A percentile compares a stretch with the other conserved stretches of the same genome.
phyloP scores from a whole-genome alignment of 768 basidiomycete genomes.

The Cantharellus anzutake region DNA sequence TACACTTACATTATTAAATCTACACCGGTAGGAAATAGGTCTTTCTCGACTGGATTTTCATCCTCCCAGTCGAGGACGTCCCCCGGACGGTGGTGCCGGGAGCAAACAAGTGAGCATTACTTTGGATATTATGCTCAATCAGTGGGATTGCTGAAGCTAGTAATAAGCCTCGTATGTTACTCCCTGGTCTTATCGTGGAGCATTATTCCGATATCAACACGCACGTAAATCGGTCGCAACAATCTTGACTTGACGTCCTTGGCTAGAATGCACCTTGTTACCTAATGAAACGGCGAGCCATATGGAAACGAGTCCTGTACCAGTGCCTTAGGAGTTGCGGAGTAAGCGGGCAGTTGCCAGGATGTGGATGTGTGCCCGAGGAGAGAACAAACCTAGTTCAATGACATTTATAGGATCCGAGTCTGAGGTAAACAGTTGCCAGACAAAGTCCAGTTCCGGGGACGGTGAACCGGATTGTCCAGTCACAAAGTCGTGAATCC shows the following conservation, averaged over 20 bases:
- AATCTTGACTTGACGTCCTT: constrained; percentile 12
- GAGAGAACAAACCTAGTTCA: constrained; percentile 45
- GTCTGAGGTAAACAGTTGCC: too few species aligned
- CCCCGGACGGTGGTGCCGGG: not conserved
- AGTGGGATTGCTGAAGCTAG: constrained; percentile 67
- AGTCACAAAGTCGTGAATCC: constrained; percentile 28
- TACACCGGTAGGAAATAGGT: not conserved
- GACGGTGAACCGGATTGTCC: too few species aligned
- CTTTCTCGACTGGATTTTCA: not conserved
- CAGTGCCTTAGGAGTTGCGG: constrained; percentile 36
- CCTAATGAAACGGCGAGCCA: constrained; percentile 37
- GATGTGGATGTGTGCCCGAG: not conserved
- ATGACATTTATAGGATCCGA: constrained; percentile 20
- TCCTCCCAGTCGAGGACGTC: constrained; percentile 62
- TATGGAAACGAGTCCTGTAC: constrained; percentile 67
- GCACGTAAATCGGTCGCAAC: constrained; percentile 57
- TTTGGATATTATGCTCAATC: constrained; percentile 46
- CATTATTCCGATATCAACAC: too few species aligned
- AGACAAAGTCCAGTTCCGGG: too few species aligned
- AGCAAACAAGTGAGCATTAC: constrained; percentile 6
- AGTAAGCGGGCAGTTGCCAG: not conserved
- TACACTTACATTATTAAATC: constrained; percentile 50
- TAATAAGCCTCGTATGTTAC: too few species aligned
- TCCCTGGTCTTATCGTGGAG: not conserved
- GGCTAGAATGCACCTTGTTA: not conserved